phyloP scores from a whole-genome alignment of 805 yeast genomes.

The Maudiozyma barnettii region DNA sequence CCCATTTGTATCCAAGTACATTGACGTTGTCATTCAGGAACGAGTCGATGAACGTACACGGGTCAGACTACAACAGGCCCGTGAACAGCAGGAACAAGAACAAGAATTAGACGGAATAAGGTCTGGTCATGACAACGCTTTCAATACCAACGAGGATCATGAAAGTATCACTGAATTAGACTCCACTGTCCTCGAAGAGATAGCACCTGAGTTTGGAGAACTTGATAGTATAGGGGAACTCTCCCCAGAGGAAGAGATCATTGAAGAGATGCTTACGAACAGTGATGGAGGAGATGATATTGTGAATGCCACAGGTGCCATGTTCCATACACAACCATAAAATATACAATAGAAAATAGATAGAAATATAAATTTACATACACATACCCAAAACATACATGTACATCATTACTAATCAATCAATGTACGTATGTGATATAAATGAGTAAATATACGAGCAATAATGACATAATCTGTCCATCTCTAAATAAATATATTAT shows the following conservation, averaged over 20 bases:
- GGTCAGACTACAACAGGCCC: not conserved
- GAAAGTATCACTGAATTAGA: not conserved
- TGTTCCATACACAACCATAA: not conserved
- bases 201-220: not conserved
- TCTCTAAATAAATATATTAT: too few species aligned
- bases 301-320: not conserved
- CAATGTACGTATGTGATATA: too few species aligned
- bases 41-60: conserved; percentile 1
- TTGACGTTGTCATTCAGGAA: conserved; percentile 7
- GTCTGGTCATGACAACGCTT: not conserved
- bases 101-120: not conserved
- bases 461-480: too few species aligned
- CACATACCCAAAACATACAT: not conserved
- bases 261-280: not conserved
- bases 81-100: not conserved
- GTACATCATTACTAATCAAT: too few species aligned
- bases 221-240: not conserved
- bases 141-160: not conserved
- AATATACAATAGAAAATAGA: not conserved
- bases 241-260: not conserved
- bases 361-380: not conserved
- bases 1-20: conserved; percentile 13
- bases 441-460: too few species aligned
- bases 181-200: not conserved
- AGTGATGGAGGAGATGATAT: not conserved